phyloP scores from a whole-genome alignment of 2,329 filamentous ascomycete species.

The Ophiostoma quercus region DNA sequence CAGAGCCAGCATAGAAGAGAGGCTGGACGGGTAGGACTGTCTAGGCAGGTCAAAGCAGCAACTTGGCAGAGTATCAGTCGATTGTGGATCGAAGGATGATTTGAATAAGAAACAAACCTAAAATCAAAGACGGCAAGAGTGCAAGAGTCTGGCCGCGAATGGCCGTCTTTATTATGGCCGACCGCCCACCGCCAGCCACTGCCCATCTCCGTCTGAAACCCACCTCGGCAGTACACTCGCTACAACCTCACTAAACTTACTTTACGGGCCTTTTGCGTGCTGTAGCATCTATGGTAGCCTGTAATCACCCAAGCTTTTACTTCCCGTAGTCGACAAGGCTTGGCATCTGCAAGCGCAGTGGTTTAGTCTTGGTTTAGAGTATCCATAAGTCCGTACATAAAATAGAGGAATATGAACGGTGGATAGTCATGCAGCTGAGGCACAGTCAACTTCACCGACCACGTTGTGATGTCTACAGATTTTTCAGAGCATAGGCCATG shows the following conservation, averaged over 20 bases:
- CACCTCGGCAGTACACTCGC: conserved; percentile 3
- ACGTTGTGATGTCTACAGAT: too few relatives aligned
- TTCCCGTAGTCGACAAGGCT: not conserved
- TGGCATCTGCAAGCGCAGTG: conserved; percentile 1
- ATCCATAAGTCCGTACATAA: not conserved
- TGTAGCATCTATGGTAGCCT: not conserved
- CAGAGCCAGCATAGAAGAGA: not conserved
- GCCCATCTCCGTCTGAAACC: not conserved
- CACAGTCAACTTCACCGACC: too few relatives aligned
- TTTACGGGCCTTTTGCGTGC: conserved; percentile 10
- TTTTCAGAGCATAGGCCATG: too few relatives aligned
- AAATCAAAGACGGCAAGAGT: not conserved
- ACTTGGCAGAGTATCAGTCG: not conserved
- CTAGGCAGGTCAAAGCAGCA: conserved; percentile 6
- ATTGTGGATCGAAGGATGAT: not conserved
- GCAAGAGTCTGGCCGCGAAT: not conserved
- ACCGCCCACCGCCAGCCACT: not conserved
- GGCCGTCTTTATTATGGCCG: not conserved
- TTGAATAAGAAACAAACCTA: not conserved
- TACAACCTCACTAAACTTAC: conserved; percentile 1
- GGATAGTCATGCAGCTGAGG: too few relatives aligned
- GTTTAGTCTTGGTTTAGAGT: not conserved
- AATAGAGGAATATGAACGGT: too few relatives aligned
- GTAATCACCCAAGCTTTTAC: conserved; percentile 2
- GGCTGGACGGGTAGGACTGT: not conserved